Evolutionary conservation across 805 yeast species (phyloP), one percentile per base, ranked within the genome.

Genomic region (Ogataea nakhonphanomensis): DNA sequence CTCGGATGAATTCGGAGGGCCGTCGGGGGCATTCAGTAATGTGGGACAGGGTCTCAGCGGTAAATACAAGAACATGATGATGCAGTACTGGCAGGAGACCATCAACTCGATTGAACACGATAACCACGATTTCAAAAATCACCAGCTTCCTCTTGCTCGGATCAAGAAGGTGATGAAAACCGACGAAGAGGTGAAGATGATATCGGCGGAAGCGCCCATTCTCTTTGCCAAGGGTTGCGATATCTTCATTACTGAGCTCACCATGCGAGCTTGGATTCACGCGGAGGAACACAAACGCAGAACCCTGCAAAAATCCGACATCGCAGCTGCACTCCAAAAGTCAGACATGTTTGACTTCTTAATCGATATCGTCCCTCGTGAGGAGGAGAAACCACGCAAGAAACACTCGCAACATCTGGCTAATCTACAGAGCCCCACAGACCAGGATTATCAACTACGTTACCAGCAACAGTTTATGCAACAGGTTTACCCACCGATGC

Each of bases 241-340:
- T 60, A 81, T 93, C 25, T 93, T 93, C 64, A 91, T 93, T 52
- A 90, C 99, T 1, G 99, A 93, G 61, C 69, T 93, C 40, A 90
- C 99, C 10, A 90, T 93, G 96, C 73, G 99, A 43, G 97, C 99
- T 7, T 93, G 99, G 99, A 88, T 93, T 46, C 96, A 90, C 55
- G 96, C 98, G 3, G 98, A 93, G 62, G 96, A 88, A 56, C 87
- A 87, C 66, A 93, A 93, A 59, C 76, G 99, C 50, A 69, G 99
- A 45, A 93, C 99, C 5, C 67, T 93, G 44, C 99, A 93, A 61
- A 85, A 89, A 56, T 79, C 88, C 1, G 99, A 93, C 58, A 89
- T 93, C 47, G 95, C 96, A 2, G 93, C 93, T 12, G 99, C 99
- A 1, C 69, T 95, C 42, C 93, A 89, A 50, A 88, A 88, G 59